Evolutionary conservation across 345 rosid genomes (phyloP), one percentile per base, ranked within the genome.

Genomic region (Cardamine resedifolia): DNA sequence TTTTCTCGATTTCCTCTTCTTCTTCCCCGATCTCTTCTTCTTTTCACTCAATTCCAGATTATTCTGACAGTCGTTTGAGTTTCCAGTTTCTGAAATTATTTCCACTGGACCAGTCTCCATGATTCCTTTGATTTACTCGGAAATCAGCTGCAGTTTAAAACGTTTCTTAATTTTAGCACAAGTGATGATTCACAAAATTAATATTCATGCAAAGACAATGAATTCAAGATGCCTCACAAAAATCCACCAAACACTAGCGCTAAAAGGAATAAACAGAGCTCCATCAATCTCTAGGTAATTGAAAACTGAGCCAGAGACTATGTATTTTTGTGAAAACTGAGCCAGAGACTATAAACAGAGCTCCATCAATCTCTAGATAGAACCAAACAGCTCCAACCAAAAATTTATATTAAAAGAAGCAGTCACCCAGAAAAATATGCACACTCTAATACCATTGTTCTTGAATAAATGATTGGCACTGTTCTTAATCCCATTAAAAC

Each of bases 131-230:
- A 15, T 26, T 30, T 49, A 44, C 61, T 49, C 53, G 1, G 57
- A 53, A 53, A 60, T 51, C 41, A 68, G n/a, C 78, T 74, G 68
- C 67, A 66, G 21, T 36, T 24, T 2, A 60, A 51, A 75, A 50
- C 39, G 19, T 48, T 58, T 49, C 19, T 47, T n/a, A 58, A 66
- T 11, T 49, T 39, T 10, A 66, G 61, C 44, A 34, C 43, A 48
- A 57, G 43, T 11, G 1, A 58, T 33, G n/a, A 58, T 11, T 58
- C 48, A 36, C 41, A 34, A 18, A 5, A 33, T 9, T 28, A 30
- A 3, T 8, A n/a, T 30, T 16, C 23, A 56, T 8, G 8, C 5
- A 0, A 24, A 26, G 10, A 49, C 7, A 30, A 31, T 30, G 60
- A 30, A 9, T 10, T 50, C 15, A 21, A 64, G 41, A 39, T 23